Base-by-base conservation (phyloP, 164 flowering plant genomes). In the Stephania yunnanensis region DNA sequence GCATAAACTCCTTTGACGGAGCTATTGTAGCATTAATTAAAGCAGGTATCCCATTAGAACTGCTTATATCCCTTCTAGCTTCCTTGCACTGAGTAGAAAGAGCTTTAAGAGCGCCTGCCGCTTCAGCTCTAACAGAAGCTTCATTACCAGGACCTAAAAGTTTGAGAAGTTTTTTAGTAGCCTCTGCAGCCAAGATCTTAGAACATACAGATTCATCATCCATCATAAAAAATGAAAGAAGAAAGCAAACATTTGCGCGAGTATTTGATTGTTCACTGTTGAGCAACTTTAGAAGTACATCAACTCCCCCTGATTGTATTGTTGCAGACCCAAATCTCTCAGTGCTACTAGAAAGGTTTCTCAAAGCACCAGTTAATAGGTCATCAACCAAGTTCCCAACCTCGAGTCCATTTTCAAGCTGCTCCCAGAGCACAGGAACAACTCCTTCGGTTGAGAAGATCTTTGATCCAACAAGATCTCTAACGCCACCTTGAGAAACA, bases 21-120 rank as follows among this genome's bases (percentile, higher is more conserved):
- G 99, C 99, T 78, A 96, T 96, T 45, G 99, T 96, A n/a, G 99
- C 98, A 86, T 96, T 96, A 78, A 96, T 96, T 72, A 96, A 76
- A 77, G 87, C 88, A 79, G 99, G 99, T 79, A 96, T 96, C 68
- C 99, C 99, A 84, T 85, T 87, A 52, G 72, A 86, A 79, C 78
- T 92, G 73, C 98, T 89, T 76, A 96, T 91, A 73, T 94, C 97
- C 50, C 80, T 80, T 78, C 97, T 84, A 74, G 98, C 93, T 69
- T 96, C 97, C 81, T 94, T 96, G 80, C 90, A 86, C 80, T 94
- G 97, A 8, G 92, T 88, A 82, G 99, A 93, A 77, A 94, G 97
- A 81, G 99, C 89, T 84, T 96, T 96, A 61, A 96, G 91, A 75
- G 98, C 90, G 74, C 89, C 92, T 42, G 98, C 97, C 77, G 99